These are phyloP conservation scores for Neonectria hederae DNA, from an alignment of 2,329 filamentous ascomycete species.

Conservation along the genomic window DNA sequence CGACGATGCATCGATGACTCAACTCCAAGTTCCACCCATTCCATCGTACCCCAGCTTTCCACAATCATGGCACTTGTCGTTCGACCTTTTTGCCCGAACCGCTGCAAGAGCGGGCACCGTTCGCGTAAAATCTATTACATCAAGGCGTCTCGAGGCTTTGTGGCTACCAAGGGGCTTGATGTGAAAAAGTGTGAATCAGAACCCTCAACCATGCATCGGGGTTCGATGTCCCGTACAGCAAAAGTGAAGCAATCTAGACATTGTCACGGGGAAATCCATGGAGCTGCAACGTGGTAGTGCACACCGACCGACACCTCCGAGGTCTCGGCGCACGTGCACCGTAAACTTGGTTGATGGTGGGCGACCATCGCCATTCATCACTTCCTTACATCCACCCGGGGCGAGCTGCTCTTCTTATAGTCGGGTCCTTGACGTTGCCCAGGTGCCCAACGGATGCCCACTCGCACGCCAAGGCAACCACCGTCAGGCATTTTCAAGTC, in stretches of 20 bases:
- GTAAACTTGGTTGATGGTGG: neutral
- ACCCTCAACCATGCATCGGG: neutral
- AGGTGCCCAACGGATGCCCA: neutral
- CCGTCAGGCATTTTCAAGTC: neutral
- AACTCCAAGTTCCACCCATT: slow-evolving; percentile 32
- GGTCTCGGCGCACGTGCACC: neutral
- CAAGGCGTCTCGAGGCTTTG: neutral
- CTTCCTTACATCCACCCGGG: neutral
- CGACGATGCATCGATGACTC: slow-evolving; percentile 43
- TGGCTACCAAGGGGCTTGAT: neutral
- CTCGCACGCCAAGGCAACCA: slow-evolving; percentile 6
- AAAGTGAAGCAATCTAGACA: neutral
- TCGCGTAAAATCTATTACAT: neutral
- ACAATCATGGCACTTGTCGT: slow-evolving; percentile 10
- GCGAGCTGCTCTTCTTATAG: slow-evolving; percentile 11
- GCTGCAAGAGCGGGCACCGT: neutral
- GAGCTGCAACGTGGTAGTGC: neutral
- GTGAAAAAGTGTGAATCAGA: neutral
- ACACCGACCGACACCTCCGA: neutral
- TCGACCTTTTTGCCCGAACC: slow-evolving; percentile 18
- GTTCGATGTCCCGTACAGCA: neutral
- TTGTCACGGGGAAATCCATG: neutral
- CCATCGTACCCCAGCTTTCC: slow-evolving; percentile 37
- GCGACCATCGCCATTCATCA: slow-evolving; percentile 2
- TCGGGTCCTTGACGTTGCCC: neutral